Base-by-base conservation (phyloP, 306 rosid species). In the Vigna radiata region DNA sequence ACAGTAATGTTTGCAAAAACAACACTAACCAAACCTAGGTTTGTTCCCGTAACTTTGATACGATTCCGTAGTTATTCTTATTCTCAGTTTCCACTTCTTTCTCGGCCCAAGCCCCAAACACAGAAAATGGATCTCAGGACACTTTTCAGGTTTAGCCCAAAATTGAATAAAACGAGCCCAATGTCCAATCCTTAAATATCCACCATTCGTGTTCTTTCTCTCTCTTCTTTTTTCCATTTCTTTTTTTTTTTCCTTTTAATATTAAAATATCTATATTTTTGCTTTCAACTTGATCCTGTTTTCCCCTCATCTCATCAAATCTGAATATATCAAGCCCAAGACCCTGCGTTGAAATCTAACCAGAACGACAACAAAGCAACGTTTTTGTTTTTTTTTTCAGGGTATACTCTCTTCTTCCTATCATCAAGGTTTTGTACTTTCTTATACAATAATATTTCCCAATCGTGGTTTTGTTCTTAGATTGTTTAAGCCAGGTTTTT, bases 281-380 rank as follows among this genome's bases (percentile, higher is more conserved):
- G 6, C 19, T 41, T 68, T 71, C 8, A 16, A 6, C 10, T 5
- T 19, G 53, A 33, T 50, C 56, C 16, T 18, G 43, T 61, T 47
- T 73, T 52, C 12, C 11, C 11, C 62, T 64, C 60, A 41, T 15
- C 52, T 65, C 52, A 52, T 53, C 77, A 14, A 36, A 60, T 70
- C 73, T 72, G 67, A 71, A 25, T 11, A 67, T 73, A 37, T 72
- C 27, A 11, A 29, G 27, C 23, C 9, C 54, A 25, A 68, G 77
- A 82, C 76, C 50, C 1, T 13, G 84, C 80, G 79, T 80, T 80
- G 84, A 80, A 46, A 53, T 68, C 54, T 10, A 50, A 62, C 62
- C 18, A 3, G 46, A 21, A 39, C 67, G 33, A 37, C 67, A 70
- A 71, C 78, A 6, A 12, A 54, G 55, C 54, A 8, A 17, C 37